Evolutionary conservation across 2,329 filamentous ascomycete genomes (phyloP), one percentile per base, ranked within the genome.

Genomic region (Paracorniculantispora psalliotae): DNA sequence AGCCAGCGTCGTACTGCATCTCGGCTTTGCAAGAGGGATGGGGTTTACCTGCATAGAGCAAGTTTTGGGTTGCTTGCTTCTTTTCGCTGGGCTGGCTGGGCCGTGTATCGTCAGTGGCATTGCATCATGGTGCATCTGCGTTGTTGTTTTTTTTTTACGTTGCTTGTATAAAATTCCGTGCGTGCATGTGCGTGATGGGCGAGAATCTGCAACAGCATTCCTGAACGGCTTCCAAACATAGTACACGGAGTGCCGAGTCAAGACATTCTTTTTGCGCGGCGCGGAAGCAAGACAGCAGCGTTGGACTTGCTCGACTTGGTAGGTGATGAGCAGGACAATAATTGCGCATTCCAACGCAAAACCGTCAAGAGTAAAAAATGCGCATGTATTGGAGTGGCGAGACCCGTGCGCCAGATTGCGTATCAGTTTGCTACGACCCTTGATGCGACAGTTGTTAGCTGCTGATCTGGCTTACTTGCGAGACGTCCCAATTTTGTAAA

Each of bases 131-230:
- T 30, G 51, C 51, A 33, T 54, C 21, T 26, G 9, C 10, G 23
- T 13, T 15, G 7, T 43, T 12, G 13, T 9, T 50, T 33, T 28
- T 35, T 23, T n/a, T 49, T 9, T n/a, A 44, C 19, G 19, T 23
- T n/a, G 3, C 39, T 5, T 43, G n/a, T 44, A 19, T 44, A 41
- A n/a, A 9, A 8, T 6, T 17, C 15, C 37, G 41, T 44, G 30
- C 30, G 30, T 33, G 30, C 30, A 33, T 33, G 30, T 33, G 30
- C 12, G 30, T 33, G 30, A 33, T 33, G 30, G 7, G 30, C 30
- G n/a, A 19, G 10, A 4, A 15, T 23, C 43, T 13, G 52, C 41
- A 37, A 55, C 52, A n/a, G 52, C 52, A 55, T 55, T 55, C 52
- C 52, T 5, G 26, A 25, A 19, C 19, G 39, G 52, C 41, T 55